These are phyloP conservation scores for Astrocystis sublimbata DNA, from an alignment of 495 filamentous ascomycete species.

Conservation along the genomic window DNA sequence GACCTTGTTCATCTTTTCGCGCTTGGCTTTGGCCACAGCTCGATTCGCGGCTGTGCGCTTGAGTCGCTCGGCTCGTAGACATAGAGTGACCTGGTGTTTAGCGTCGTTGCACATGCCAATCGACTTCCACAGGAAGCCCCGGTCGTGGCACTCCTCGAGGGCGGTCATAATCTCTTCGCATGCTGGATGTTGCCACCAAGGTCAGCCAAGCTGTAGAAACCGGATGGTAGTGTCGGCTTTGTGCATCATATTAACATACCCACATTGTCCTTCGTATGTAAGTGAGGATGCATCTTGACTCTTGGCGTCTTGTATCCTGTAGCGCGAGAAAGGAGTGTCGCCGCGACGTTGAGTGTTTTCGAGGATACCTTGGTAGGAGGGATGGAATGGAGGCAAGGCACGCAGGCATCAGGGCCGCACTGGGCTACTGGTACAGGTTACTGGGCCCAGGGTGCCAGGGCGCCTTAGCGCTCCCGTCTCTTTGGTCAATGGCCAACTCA, in stretches of 20 bases:
- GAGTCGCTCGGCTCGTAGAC: slow-evolving; percentile 74
- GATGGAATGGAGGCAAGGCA: slow-evolving; percentile 2
- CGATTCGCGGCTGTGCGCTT: slow-evolving; percentile 78
- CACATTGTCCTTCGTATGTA: slow-evolving; percentile 86
- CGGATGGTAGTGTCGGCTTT: no score
- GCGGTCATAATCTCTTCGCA: slow-evolving; percentile 91
- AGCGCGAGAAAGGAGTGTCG: background rate
- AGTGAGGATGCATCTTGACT: slow-evolving; percentile 87
- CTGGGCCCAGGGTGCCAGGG: no score
- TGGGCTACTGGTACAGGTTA: background rate
- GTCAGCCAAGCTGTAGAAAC: slow-evolving; percentile 5
- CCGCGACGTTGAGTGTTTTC: slow-evolving; percentile 11
- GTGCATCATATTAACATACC: slow-evolving; percentile 60
- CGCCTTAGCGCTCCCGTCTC: background rate
- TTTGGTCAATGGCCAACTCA: no score
- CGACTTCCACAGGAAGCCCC: slow-evolving; percentile 85
- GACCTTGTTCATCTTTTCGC: slow-evolving; percentile 64
- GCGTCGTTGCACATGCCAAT: slow-evolving; percentile 85
- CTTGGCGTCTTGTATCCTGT: slow-evolving; percentile 29
- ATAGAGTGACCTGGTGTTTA: slow-evolving; percentile 78
- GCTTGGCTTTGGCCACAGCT: slow-evolving; percentile 66
- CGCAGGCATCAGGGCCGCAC: no score
- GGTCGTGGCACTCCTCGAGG: slow-evolving; percentile 93
- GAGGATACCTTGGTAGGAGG: no score
- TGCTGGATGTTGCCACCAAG: slow-evolving; percentile 49